A percentile compares a stretch with the other conserved stretches of the same genome.
Evolutionary conservation across 2,329 filamentous ascomycete species (phyloP).

Genomic region (Penicillium digitatum): DNA sequence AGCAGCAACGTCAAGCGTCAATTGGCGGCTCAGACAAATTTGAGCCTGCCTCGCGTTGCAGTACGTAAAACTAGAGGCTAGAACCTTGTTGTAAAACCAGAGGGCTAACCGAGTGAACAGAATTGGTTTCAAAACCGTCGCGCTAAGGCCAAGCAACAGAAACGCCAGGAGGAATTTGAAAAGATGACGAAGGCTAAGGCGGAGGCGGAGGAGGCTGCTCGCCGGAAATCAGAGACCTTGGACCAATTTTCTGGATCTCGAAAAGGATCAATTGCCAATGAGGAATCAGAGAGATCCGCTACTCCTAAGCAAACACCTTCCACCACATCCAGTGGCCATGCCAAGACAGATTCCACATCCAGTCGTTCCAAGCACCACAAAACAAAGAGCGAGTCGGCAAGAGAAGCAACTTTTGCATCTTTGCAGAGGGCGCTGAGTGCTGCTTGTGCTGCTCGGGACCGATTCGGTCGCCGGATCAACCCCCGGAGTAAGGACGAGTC

Average conservation of each 20-base stretch:
- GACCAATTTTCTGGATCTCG: conserved; percentile 24
- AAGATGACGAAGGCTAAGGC: conserved; percentile 41
- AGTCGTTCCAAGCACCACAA: conserved; percentile 33
- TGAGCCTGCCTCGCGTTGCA: conserved; percentile 48
- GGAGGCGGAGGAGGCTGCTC: conserved; percentile 36
- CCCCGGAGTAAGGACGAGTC: conserved; percentile 20
- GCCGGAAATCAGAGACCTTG: conserved; percentile 28
- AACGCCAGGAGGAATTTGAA: conserved; percentile 48
- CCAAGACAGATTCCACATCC: conserved; percentile 14
- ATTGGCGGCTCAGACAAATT: conserved; percentile 47
- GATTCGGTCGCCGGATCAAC: conserved; percentile 25
- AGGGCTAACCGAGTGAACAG: conserved; percentile 28
- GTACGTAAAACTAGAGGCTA: conserved; percentile 33
- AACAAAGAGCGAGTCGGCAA: conserved; percentile 36
- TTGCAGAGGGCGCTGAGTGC: conserved; percentile 44
- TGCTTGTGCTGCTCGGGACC: conserved; percentile 39
- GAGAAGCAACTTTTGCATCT: conserved; percentile 44
- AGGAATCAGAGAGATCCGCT: conserved; percentile 24
- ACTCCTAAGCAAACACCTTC: conserved; percentile 30
- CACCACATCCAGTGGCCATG: conserved; percentile 4
- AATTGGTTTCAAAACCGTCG: conserved; percentile 54
- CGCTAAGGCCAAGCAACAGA: conserved; percentile 52
- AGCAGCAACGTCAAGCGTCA: conserved; percentile 50
- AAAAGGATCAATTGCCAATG: conserved; percentile 18
- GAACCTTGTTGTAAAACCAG: not conserved